Base-by-base conservation (phyloP, 495 filamentous ascomycete genomes). In the Penicillium robsamsonii region DNA sequence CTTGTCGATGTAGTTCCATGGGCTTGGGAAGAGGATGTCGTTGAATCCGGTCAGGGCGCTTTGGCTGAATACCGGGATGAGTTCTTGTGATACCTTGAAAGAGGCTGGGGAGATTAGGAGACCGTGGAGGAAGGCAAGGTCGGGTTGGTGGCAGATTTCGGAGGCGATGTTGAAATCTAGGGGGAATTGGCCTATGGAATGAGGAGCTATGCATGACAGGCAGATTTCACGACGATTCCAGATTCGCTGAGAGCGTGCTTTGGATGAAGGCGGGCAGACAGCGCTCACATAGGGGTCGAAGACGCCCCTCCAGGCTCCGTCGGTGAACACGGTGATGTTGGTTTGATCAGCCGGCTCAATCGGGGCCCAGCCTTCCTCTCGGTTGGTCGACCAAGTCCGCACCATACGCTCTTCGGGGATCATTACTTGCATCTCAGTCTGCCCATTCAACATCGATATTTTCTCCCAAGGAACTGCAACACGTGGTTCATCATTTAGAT, bases 81-180 rank as follows among this genome's bases (percentile, higher is more conserved):
- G 73, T 5, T 86, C 79, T 45, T 85, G 81, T 0, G 85, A 72
- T 1, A 84, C 78, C 42, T 82, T 81, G 53, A 84, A 79, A 7
- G 83, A 78, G 1, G 88, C 77, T 0, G 88, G 82, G 0, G 79
- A 84, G 29, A 87, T 77, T 66, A 89, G 76, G 52, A 91, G 80
- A 37, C 87, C 86, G 60, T 93, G 90, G 3, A 92, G 76, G 37
- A 83, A 76, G 17, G 84, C 81, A 41, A 95, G 76, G 60, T 95
- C 90, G 1, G 90, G 85, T 61, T 95, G 90, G 58, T 92, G 87
- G 65, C 90, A 95, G 44, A 88, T 78, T 29, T 88, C 80, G 9
- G 82, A 79, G 5, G 86, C 80, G 11, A 83, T 65, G 15, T 80
- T 72, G 83, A 87, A 92, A 61, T 90, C 75, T 24, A 75, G 68